A percentile compares a stretch with the other conserved stretches of the same genome.
Evolutionary conservation across 1,139 yeast genomes (phyloP).

Genomic region (Nadsonia starkeyi-henricii): DNA sequence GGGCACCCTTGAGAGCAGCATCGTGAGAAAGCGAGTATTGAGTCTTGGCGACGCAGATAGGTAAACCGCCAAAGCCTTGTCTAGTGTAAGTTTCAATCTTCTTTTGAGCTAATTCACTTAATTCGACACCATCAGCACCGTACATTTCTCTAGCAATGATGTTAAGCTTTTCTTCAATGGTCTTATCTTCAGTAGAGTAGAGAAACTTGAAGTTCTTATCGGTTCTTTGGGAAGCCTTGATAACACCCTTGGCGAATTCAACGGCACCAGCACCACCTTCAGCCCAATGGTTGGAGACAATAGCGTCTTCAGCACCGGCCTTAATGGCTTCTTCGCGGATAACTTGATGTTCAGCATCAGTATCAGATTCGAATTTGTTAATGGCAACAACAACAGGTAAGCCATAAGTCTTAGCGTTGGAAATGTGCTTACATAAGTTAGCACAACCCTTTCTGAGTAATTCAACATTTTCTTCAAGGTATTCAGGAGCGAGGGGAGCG

Average conservation of each 20-base stretch:
- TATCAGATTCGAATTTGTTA: constrained; percentile 79
- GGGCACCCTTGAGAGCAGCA: constrained; percentile 86
- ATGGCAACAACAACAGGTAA: constrained; percentile 93
- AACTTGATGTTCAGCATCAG: constrained; percentile 69
- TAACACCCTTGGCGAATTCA: constrained; percentile 73
- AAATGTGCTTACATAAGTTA: constrained; percentile 82
- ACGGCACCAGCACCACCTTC: constrained; percentile 95
- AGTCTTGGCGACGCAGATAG: constrained; percentile 95
- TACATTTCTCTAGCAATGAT: constrained; percentile 84
- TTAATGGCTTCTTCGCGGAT: constrained; percentile 72
- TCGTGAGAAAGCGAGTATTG: constrained; percentile 95
- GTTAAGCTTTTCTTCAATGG: constrained; percentile 77
- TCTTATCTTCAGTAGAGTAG: constrained; percentile 49
- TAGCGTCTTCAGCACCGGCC: constrained; percentile 91
- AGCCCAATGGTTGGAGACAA: constrained; percentile 94
- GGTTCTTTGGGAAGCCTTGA: constrained; percentile 42
- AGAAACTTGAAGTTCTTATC: constrained; percentile 54
- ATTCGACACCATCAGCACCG: constrained; percentile 85
- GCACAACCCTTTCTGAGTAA: constrained; percentile 74
- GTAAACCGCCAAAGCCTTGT: constrained; percentile 86
- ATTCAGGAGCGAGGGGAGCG: constrained; percentile 74
- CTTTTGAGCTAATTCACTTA: constrained; percentile 70
- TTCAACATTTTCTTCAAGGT: constrained; percentile 74
- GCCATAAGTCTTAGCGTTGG: constrained; percentile 75
- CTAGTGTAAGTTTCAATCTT: constrained; percentile 71